These are phyloP conservation scores for Taphrina populina DNA, from an alignment of 1,139 yeast species.

Conservation along the genomic window DNA sequence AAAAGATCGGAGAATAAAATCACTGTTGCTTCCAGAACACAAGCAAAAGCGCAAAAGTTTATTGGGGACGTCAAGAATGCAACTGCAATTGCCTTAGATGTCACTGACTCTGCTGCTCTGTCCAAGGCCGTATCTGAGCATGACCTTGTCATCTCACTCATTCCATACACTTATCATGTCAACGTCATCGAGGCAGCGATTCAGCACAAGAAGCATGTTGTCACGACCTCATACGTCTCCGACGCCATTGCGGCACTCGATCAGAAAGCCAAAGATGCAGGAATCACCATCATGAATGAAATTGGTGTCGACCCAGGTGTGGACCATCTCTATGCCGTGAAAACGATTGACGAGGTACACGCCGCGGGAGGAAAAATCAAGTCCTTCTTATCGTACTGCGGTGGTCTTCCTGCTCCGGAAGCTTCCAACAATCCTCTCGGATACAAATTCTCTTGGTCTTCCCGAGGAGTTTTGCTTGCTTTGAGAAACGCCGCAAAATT, in stretches of 20 bases:
- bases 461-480: conserved; percentile 95
- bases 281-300: conserved; percentile 87
- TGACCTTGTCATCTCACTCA: conserved; percentile 88
- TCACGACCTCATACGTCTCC: conserved; percentile 92
- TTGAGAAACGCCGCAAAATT: conserved; percentile 88
- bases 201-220: conserved; percentile 85
- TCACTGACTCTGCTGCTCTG: conserved; percentile 69
- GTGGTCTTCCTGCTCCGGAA: conserved; percentile 98
- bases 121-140: conserved; percentile 72
- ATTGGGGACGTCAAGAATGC: conserved; percentile 69
- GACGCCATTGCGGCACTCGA: conserved; percentile 84
- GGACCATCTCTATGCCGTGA: conserved; percentile 96
- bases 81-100: conserved; percentile 82
- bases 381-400: conserved; percentile 93
- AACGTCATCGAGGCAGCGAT: conserved; percentile 90
- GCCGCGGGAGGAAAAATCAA: conserved; percentile 84
- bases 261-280: conserved; percentile 74
- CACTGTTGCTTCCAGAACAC: conserved; percentile 93
- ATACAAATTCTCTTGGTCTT: conserved; percentile 98
- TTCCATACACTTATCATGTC: conserved; percentile 94
- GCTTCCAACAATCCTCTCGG: conserved; percentile 96
- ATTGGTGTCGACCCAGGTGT: conserved; percentile 97
- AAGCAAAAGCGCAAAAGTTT: conserved; percentile 77
- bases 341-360: conserved; percentile 97
- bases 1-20: conserved; percentile 77